Evolutionary conservation across 805 yeast species (phyloP).

Genomic region (Lipomyces spencermartinsiae): DNA sequence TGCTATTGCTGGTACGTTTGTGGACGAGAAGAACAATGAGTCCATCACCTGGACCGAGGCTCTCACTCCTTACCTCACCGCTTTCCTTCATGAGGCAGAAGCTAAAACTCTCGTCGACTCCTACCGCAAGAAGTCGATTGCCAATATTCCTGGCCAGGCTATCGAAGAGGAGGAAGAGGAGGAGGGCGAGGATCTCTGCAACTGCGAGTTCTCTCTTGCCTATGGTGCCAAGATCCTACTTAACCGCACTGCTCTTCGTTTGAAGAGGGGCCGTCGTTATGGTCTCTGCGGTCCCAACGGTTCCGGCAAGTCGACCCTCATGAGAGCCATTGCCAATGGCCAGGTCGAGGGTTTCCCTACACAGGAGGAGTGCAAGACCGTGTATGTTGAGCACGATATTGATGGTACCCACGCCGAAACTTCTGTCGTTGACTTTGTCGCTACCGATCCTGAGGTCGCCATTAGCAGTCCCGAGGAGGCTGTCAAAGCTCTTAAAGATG

Average conservation of each 20-base stretch:
- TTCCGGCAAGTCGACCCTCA: conserved; percentile 99
- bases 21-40: conserved; percentile 96
- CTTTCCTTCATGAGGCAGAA: conserved; percentile 91
- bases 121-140: conserved; percentile 94
- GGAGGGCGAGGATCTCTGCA: conserved; percentile 99
- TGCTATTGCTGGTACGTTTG: conserved; percentile 97
- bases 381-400: conserved; percentile 99
- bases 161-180: conserved; percentile 88
- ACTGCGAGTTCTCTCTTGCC: conserved; percentile 99
- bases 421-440: conserved; percentile 91
- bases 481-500: conserved; percentile 82
- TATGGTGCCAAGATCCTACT: conserved; percentile 99
- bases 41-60: conserved; percentile 89
- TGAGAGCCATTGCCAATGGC: conserved; percentile 97
- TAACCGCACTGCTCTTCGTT: conserved; percentile 98
- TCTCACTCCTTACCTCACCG: conserved; percentile 92
- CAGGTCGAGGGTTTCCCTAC: conserved; percentile 99
- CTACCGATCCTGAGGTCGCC: conserved; percentile 74
- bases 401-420: conserved; percentile 98
- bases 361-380: conserved; percentile 98
- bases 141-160: conserved; percentile 97
- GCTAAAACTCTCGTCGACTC: conserved; percentile 90
- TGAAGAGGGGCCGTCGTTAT: conserved; percentile 98
- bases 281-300: conserved; percentile 99
- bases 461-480: conserved; percentile 71